Conservation (phyloP, 2,329 filamentous ascomycete species). For the Pseudocercospora pini-densiflorae region DNA sequence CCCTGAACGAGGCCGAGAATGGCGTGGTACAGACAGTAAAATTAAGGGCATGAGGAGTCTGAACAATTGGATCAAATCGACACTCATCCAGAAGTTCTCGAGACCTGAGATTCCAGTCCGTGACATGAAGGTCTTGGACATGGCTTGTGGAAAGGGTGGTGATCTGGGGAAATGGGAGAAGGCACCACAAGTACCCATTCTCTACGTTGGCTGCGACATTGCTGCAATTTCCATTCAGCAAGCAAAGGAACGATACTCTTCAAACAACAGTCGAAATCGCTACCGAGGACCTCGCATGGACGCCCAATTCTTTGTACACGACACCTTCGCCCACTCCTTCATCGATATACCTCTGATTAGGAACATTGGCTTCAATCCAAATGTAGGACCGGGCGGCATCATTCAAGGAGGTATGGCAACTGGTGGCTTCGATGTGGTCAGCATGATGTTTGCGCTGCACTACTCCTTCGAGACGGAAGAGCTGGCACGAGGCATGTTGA, state of each 20-base stretch:
- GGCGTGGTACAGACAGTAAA: conserved; percentile 89
- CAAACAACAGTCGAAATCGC: conserved; percentile 43
- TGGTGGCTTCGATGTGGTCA: conserved; percentile 89
- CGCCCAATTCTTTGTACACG: conserved; percentile 85
- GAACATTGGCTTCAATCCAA: conserved; percentile 84
- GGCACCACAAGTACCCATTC: conserved; percentile 84
- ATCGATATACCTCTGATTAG: conserved; percentile 80
- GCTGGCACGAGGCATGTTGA: conserved; percentile 88
- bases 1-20: conserved; percentile 89
- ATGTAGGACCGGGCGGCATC: conserved; percentile 63
- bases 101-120: conserved; percentile 48
- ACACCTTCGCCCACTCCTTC: conserved; percentile 87
- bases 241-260: conserved; percentile 75
- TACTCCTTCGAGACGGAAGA: conserved; percentile 95
- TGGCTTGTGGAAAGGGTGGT: conserved; percentile 96
- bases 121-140: conserved; percentile 82
- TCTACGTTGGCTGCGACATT: conserved; percentile 94
- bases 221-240: conserved; percentile 92
- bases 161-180: conserved; percentile 96
- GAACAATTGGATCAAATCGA: conserved; percentile 99
- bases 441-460: conserved; percentile 99
- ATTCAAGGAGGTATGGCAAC: conserved; percentile 70
- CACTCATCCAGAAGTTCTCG: conserved; percentile 94
- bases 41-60: conserved; percentile 94
- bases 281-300: conserved; percentile 60